Evolutionary conservation across 2,329 filamentous ascomycete genomes (phyloP).

Genomic region (Penicillium sclerotiorum): DNA sequence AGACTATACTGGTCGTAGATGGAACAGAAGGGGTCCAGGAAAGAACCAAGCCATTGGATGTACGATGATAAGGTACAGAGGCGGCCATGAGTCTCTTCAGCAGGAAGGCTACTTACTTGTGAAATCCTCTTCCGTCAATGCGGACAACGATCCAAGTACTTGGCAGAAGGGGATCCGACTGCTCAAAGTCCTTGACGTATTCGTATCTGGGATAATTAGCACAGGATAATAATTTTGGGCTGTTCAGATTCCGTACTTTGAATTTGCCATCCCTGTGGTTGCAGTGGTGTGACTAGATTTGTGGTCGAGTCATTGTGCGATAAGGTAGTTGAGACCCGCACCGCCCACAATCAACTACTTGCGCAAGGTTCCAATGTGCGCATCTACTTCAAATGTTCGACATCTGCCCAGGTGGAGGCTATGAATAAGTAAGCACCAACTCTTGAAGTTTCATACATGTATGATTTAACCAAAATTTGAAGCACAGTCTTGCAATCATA

Average conservation of each 20-base stretch:
- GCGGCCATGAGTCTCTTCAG: not conserved
- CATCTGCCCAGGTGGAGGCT: no score
- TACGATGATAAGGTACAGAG: not conserved
- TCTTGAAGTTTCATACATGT: no score
- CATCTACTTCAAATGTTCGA: no score
- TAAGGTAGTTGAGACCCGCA: slow-evolving; percentile 13
- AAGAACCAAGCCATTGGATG: not conserved
- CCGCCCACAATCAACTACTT: slow-evolving; percentile 1
- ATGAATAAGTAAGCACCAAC: no score
- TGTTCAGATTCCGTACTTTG: slow-evolving; percentile 31
- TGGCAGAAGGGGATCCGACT: slow-evolving; percentile 74
- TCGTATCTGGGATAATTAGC: slow-evolving; percentile 68
- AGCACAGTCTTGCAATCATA: no score
- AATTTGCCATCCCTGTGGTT: slow-evolving; percentile 39
- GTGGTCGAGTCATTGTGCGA: slow-evolving; percentile 21
- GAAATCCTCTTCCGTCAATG: slow-evolving; percentile 92
- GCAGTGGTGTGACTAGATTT: slow-evolving; percentile 11
- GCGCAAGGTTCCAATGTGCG: not conserved
- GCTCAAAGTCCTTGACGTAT: slow-evolving; percentile 91
- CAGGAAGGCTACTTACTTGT: no score
- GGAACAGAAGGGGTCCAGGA: not conserved
- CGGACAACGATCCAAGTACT: slow-evolving; percentile 96
- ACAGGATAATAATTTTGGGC: not conserved
- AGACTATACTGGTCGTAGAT: no score
- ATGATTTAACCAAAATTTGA: no score